A percentile compares a stretch with the other conserved stretches of the same genome.
phyloP scores from a whole-genome alignment of 306 rosid genomes.

The Morella rubra region DNA sequence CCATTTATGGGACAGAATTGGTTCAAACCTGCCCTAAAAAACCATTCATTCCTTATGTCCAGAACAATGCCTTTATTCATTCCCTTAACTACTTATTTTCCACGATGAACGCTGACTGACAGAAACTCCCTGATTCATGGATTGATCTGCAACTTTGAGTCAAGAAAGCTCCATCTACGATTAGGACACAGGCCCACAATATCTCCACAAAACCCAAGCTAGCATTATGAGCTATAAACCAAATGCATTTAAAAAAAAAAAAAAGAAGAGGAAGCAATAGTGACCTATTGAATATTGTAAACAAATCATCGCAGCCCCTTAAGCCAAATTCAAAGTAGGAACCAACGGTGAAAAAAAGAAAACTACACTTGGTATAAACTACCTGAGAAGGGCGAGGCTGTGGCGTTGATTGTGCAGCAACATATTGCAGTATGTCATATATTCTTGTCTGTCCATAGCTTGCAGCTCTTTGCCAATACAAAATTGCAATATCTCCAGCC shows the following conservation, averaged over 20 bases:
- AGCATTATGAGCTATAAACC: neutral
- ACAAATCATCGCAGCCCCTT: neutral
- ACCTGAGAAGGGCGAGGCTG: conserved; percentile 72
- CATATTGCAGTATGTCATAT: conserved; percentile 70
- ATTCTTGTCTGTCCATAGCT: conserved; percentile 79
- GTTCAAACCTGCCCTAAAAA: too few species aligned
- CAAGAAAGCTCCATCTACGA: neutral
- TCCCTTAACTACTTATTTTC: neutral
- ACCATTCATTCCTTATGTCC: neutral
- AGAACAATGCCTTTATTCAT: neutral
- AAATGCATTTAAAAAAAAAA: neutral
- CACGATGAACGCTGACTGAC: neutral
- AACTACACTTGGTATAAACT: conserved; percentile 16
- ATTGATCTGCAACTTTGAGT: neutral
- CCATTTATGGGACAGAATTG: neutral
- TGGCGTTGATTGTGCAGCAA: conserved; percentile 78
- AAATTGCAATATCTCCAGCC: conserved; percentile 64
- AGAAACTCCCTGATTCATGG: neutral
- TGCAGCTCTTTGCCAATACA: conserved; percentile 76
- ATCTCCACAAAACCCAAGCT: neutral
- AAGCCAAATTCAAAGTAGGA: neutral
- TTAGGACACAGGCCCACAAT: neutral
- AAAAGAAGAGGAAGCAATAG: neutral
- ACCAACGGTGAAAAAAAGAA: neutral
- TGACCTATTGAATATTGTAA: neutral